These are phyloP conservation scores for Solanum gandarillasii DNA, from an alignment of 257 asterid genomes.

Conservation along the genomic window DNA sequence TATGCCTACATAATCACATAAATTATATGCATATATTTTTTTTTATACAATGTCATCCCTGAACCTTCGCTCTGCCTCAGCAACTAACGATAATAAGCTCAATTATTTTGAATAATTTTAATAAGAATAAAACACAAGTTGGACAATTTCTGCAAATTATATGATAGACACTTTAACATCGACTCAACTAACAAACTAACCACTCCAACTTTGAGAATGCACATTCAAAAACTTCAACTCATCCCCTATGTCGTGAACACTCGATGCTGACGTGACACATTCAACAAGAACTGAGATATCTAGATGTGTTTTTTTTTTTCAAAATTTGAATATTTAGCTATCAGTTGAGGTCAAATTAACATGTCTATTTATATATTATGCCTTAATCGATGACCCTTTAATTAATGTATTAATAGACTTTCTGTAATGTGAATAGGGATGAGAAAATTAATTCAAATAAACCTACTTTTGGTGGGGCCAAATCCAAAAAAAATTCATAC, in stretches of 20 bases:
- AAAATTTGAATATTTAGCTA: not conserved
- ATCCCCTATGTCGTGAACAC: not conserved
- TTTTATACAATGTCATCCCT: not conserved
- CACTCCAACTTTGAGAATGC: not conserved
- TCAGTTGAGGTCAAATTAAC: not conserved
- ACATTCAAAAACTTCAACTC: not conserved
- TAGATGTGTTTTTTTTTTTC: not conserved
- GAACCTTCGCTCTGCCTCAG: not conserved
- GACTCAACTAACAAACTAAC: not conserved
- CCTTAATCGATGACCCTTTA: not conserved
- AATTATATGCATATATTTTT: not conserved
- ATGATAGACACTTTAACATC: not conserved
- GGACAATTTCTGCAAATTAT: not conserved
- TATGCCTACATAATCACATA: not conserved
- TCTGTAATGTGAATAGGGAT: constrained; percentile 12
- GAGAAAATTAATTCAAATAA: constrained; percentile 13
- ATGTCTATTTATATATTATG: not conserved
- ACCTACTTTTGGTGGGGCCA: constrained; percentile 30
- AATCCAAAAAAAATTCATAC: not conserved
- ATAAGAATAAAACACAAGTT: not conserved
- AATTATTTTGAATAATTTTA: not conserved
- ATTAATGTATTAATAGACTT: not conserved
- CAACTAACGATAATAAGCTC: not conserved
- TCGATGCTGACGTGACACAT: not conserved
- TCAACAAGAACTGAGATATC: not conserved